A percentile compares a stretch with the other conserved stretches of the same genome.
These are phyloP conservation scores for Eucalyptus fibrosa DNA, from an alignment of 345 rosid species.

Conservation along the genomic window DNA sequence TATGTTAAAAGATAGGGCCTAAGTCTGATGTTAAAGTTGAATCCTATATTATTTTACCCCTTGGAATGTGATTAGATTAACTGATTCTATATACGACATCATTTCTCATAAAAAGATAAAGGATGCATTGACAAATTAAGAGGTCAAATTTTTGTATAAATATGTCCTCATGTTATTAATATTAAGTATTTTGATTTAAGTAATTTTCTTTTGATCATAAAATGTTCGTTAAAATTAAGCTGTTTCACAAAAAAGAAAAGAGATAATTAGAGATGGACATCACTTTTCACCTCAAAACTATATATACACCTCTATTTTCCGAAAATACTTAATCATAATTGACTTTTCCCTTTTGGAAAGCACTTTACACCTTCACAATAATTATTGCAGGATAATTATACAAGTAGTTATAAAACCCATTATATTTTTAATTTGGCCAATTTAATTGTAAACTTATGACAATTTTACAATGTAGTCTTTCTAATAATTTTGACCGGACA, in stretches of 20 bases:
- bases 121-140: neutral
- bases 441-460: neutral
- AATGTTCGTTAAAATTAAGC: neutral
- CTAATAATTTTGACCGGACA: too few relatives aligned
- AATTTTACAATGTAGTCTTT: neutral
- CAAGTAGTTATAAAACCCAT: neutral
- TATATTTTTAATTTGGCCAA: neutral
- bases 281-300: neutral
- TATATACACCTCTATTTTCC: neutral
- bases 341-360: neutral
- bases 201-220: too few relatives aligned
- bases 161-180: rapidly evolving
- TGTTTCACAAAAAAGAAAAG: neutral
- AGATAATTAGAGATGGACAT: neutral
- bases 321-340: neutral
- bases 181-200: too few relatives aligned
- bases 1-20: too few relatives aligned
- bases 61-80: neutral
- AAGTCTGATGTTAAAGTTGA: rapidly evolving
- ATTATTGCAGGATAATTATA: too few relatives aligned
- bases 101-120: neutral
- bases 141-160: too few relatives aligned
- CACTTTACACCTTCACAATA: neutral
- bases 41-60: neutral
- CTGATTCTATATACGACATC: neutral